Base-by-base conservation (phyloP, 257 asterid genomes). In the Scutellaria barbata region DNA sequence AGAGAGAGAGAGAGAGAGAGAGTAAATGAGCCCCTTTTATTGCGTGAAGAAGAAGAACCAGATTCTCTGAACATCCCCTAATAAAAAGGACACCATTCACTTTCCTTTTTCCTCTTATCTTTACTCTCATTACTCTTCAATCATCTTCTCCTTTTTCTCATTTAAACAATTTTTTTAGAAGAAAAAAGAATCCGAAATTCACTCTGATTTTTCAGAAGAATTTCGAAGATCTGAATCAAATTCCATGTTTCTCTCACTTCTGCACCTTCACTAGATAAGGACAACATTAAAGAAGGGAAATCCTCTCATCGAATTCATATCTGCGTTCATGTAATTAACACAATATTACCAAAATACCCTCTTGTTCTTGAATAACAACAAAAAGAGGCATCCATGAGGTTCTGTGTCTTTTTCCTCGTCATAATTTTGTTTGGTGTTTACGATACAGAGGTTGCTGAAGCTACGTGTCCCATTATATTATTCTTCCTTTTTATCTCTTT, bases 21-120 rank as follows among this genome's bases (percentile, higher is more conserved):
- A 61, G 46, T 65, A 66, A 56, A 69, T 25, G 60, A 59, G 75
- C 57, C 80, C 75, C 63, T 83, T 79, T 74, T 48, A 65, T 81
- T 78, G 79, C 78, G 80, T 82, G 80, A 77, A 73, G 81, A 77
- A 71, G 95, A 88, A 73, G 95, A 88, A 86, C 82, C 87, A 60
- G 89, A 83, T 88, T 85, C 91, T 74, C 87, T 84, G 81, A 76
- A 71, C 86, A 78, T 52, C 80, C 76, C 82, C 79, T 54, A 54
- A 67, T 77, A 72, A 74, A 77, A 81, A 79, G 84, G 87, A 78
- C 81, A 58, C 9, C 71, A 47, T 54, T 73, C 80, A 68, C 81
- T 67, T 81, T 81, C 81, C 75, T 41, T 72, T 80, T 69, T 55
- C 57, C 55, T 63, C 61, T 56, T 30, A 33, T 40, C 42, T 22